A percentile compares a stretch with the other conserved stretches of the same genome.
phyloP scores from a whole-genome alignment of 208 protist genomes.

The Trypanosoma platydactyli region DNA sequence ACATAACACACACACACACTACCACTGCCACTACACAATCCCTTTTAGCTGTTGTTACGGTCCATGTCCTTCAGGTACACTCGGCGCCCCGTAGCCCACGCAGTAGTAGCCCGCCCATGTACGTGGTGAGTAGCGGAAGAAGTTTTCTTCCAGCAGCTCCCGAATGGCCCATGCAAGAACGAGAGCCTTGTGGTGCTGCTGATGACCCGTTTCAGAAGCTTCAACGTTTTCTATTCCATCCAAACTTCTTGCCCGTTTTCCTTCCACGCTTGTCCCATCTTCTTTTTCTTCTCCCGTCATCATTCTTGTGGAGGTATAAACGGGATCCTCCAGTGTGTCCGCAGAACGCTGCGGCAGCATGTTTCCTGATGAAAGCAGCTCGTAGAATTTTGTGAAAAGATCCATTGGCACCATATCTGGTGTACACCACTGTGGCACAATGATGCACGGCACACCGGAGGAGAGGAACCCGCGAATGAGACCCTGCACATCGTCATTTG shows the following conservation, averaged over 20 bases:
- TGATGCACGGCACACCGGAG: constrained; percentile 74
- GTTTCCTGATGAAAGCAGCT: constrained; percentile 35
- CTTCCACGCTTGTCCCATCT: no score
- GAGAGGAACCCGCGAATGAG: constrained; percentile 74
- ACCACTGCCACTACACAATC: neutral
- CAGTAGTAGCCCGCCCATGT: constrained; percentile 86
- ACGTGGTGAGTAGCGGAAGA: constrained; percentile 72
- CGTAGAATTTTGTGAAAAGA: constrained; percentile 81
- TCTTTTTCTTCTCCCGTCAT: neutral
- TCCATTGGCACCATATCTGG: constrained; percentile 83
- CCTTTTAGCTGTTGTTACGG: neutral
- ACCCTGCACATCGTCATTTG: constrained; percentile 62
- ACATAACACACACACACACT: neutral
- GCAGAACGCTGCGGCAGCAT: neutral
- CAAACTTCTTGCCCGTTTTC: neutral
- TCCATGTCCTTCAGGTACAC: neutral
- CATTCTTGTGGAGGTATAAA: neutral
- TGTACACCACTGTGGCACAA: constrained; percentile 88
- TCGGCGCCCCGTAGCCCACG: constrained; percentile 49
- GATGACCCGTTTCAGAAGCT: constrained; percentile 10
- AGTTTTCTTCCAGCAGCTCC: constrained; percentile 50
- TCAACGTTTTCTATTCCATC: constrained; percentile 11
- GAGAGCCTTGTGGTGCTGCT: constrained; percentile 60
- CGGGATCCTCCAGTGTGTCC: neutral
- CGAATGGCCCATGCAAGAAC: constrained; percentile 69